These are phyloP conservation scores for Juncus effusus DNA, from an alignment of 176 grass and related monocot species.

Conservation along the genomic window DNA sequence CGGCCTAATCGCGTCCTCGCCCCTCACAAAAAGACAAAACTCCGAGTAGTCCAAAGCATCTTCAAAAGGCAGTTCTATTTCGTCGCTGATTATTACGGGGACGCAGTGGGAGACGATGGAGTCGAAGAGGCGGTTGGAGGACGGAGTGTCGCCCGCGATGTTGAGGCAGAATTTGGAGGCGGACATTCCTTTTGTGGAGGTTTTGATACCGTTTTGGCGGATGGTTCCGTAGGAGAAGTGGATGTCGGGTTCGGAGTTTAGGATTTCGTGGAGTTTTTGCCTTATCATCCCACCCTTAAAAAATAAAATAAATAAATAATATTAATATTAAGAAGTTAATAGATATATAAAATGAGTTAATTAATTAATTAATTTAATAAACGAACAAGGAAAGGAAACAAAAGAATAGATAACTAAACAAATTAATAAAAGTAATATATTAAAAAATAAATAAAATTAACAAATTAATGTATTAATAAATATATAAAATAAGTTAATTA, in stretches of 20 bases:
- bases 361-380: too few relatives aligned
- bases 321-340: background rate
- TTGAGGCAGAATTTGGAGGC: slow-evolving; percentile 80
- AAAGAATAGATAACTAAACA: background rate
- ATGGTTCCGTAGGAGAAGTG: slow-evolving; percentile 80
- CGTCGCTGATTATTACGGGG: slow-evolving; percentile 67
- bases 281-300: slow-evolving; percentile 76
- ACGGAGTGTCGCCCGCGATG: slow-evolving; percentile 79
- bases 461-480: background rate
- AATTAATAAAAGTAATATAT: background rate
- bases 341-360: background rate
- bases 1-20: slow-evolving; percentile 38
- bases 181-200: slow-evolving; percentile 54
- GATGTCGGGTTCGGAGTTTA: slow-evolving; percentile 63
- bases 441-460: too few relatives aligned
- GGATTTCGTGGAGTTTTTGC: slow-evolving; percentile 49
- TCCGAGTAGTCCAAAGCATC: slow-evolving; percentile 82
- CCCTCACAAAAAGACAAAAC: slow-evolving; percentile 79
- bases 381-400: background rate
- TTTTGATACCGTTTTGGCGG: slow-evolving; percentile 59
- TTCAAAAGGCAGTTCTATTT: slow-evolving; percentile 82
- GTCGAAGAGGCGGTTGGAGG: slow-evolving; percentile 86
- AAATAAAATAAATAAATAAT: background rate
- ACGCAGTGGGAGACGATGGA: slow-evolving; percentile 77
- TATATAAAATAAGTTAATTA: too few relatives aligned